These are phyloP conservation scores for Danielozyma ontarioensis DNA, from an alignment of 805 yeast genomes.

Conservation along the genomic window DNA sequence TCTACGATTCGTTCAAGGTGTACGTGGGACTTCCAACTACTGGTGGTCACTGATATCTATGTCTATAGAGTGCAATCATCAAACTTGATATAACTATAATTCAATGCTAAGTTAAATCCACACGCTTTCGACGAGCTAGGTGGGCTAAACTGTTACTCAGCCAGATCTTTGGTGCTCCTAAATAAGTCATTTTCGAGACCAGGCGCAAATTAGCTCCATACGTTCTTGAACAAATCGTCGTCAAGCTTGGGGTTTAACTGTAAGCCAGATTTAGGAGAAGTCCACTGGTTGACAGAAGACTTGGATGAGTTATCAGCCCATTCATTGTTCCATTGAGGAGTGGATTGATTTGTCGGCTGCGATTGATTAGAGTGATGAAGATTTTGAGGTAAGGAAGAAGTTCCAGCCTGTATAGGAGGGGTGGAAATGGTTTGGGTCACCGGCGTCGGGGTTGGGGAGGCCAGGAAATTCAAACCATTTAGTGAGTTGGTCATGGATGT, in stretches of 20 bases:
- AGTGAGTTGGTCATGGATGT: constrained; percentile 15
- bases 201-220: too few relatives aligned
- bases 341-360: not conserved
- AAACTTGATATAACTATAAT: too few relatives aligned
- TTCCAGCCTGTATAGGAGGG: not conserved
- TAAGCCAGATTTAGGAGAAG: not conserved
- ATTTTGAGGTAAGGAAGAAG: constrained; percentile 1
- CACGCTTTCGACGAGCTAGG: too few relatives aligned
- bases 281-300: not conserved
- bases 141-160: too few relatives aligned
- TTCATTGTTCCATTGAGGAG: constrained; percentile 25
- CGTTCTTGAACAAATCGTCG: constrained; percentile 65
- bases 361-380: not conserved
- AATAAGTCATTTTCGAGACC: constrained; percentile 3
- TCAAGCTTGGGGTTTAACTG: constrained; percentile 30
- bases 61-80: too few relatives aligned
- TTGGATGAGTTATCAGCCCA: constrained; percentile 24
- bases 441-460: constrained; percentile 1
- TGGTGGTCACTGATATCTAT: constrained; percentile 45
- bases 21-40: constrained; percentile 92
- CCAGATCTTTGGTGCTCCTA: too few relatives aligned
- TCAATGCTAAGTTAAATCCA: too few relatives aligned
- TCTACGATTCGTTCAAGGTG: constrained; percentile 96
- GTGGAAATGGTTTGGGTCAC: not conserved
- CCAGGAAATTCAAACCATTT: constrained; percentile 15